These are phyloP conservation scores for Apocynum venetum DNA, from an alignment of 257 asterid genomes.

Conservation along the genomic window DNA sequence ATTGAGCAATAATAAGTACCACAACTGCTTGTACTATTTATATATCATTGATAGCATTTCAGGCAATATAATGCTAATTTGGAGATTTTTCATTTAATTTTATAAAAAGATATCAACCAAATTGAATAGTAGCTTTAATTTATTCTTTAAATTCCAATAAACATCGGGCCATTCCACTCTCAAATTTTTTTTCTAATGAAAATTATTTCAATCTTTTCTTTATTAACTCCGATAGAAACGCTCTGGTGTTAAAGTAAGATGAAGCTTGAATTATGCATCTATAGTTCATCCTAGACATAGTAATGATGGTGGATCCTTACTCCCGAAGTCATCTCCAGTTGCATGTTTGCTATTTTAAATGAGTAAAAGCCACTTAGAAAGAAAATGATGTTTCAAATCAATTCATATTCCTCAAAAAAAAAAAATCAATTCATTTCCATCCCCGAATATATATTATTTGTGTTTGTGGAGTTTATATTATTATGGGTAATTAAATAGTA, in stretches of 20 bases:
- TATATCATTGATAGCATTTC: neutral
- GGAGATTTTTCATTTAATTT: neutral
- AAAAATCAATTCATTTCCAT: too few relatives aligned
- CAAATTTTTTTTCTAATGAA: too few relatives aligned
- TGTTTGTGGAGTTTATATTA: too few relatives aligned
- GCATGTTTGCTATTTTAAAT: neutral
- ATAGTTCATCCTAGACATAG: slow-evolving; percentile 2
- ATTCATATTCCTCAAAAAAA: too few relatives aligned
- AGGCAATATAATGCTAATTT: neutral
- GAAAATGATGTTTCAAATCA: neutral
- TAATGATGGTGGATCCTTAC: slow-evolving; percentile 14
- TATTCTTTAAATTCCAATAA: neutral
- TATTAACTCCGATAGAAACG: too few relatives aligned
- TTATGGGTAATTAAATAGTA: too few relatives aligned
- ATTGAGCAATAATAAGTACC: neutral
- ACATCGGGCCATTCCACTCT: too few relatives aligned
- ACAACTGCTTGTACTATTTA: neutral
- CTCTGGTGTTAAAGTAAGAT: neutral
- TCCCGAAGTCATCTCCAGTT: slow-evolving; percentile 21
- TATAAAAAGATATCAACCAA: neutral
- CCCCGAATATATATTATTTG: too few relatives aligned
- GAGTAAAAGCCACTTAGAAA: neutral
- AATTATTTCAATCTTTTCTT: too few relatives aligned
- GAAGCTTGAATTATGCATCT: too few relatives aligned
- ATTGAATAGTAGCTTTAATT: neutral